A percentile compares a stretch with the other conserved stretches of the same genome.
Evolutionary conservation across 345 rosid genomes (phyloP).

Genomic region (Litchi chinensis): DNA sequence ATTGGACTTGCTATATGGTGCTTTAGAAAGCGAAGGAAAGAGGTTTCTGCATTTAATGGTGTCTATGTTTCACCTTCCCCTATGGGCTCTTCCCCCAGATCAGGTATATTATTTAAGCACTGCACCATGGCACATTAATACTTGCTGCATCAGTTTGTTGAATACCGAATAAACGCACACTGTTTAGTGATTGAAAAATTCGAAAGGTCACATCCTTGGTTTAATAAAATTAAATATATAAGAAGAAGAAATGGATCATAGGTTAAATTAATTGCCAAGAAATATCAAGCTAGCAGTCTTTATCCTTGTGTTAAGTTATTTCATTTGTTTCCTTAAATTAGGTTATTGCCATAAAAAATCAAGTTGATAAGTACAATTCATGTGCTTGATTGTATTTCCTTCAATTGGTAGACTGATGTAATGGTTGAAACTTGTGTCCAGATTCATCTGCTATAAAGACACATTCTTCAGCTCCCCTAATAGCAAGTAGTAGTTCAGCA

Average conservation of each 20-base stretch:
- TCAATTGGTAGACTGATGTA: constrained; percentile 1
- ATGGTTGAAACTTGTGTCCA: constrained; percentile 35
- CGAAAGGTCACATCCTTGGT: background rate
- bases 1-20: constrained; percentile 61
- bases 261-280: background rate
- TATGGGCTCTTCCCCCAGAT: constrained; percentile 51
- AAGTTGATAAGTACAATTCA: background rate
- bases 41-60: constrained; percentile 46
- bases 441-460: constrained; percentile 55
- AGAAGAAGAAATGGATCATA: background rate
- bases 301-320: background rate
- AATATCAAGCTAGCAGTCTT: background rate
- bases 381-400: background rate
- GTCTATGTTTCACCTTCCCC: constrained; percentile 72
- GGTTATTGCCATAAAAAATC: background rate
- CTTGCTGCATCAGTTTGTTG: background rate
- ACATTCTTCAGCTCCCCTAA: constrained; percentile 64
- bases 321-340: background rate
- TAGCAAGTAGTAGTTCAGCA: constrained; percentile 68
- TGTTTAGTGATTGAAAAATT: background rate
- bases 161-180: background rate
- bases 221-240: background rate
- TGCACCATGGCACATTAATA: background rate
- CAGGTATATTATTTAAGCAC: constrained; percentile 50
- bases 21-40: constrained; percentile 58